Conservation (phyloP, 129 eudicot genomes). For the Flaveria brownii region DNA sequence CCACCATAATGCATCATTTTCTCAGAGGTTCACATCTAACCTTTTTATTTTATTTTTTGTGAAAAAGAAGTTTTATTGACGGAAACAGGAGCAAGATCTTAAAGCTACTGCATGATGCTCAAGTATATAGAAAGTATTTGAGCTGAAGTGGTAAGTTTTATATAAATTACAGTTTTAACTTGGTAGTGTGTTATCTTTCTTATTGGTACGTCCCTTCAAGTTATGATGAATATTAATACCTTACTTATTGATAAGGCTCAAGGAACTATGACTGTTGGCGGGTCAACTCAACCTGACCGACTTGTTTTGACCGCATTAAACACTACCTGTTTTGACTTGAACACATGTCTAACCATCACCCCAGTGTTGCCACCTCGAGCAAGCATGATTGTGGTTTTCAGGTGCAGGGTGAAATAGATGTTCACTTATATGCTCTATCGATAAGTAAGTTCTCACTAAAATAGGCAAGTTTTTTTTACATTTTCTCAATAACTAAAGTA, state of each 20-base stretch:
- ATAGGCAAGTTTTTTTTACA: no score
- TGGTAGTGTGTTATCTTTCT: not conserved
- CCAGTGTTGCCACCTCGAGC: not conserved
- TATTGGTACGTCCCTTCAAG: not conserved
- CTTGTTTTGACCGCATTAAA: not conserved
- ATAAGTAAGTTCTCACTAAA: not conserved
- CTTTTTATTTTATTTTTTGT: constrained; percentile 20
- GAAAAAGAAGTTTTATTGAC: constrained; percentile 28
- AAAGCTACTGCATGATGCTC: constrained; percentile 12
- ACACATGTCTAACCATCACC: not conserved
- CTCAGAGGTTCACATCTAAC: constrained; percentile 13
- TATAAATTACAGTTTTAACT: not conserved
- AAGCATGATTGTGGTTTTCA: not conserved
- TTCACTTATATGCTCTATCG: not conserved
- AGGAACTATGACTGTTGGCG: not conserved
- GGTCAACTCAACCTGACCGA: not conserved
- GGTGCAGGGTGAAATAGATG: not conserved
- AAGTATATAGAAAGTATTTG: constrained; percentile 11
- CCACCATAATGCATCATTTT: constrained; percentile 23
- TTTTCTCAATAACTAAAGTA: no score
- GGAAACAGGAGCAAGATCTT: constrained; percentile 26
- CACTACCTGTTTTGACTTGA: not conserved
- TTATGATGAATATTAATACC: not conserved
- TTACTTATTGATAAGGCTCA: not conserved
- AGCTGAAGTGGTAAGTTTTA: constrained; percentile 1